These are phyloP conservation scores for Hypseocharis bilobata DNA, from an alignment of 441 rosid genomes.

Conservation along the genomic window DNA sequence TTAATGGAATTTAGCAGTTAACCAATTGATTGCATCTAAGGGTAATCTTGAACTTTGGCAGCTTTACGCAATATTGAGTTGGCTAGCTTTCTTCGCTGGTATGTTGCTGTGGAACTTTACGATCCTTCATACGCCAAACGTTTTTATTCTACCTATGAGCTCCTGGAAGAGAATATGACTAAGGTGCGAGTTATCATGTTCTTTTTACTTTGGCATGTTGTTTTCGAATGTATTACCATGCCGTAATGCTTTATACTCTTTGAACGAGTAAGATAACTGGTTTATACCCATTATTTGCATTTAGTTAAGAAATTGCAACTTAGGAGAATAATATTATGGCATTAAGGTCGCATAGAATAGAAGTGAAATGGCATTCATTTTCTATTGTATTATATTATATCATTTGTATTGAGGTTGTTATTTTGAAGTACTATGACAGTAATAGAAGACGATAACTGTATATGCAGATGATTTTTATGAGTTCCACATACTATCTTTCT, in stretches of 20 bases:
- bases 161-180: conserved; percentile 60
- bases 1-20: conserved; percentile 13
- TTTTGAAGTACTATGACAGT: too few relatives aligned
- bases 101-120: conserved; percentile 78
- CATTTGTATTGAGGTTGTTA: too few relatives aligned
- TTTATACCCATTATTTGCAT: not conserved
- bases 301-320: conserved; percentile 2
- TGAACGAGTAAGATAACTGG: not conserved
- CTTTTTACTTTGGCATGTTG: not conserved
- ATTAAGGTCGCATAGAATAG: too few relatives aligned
- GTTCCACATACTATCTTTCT: too few relatives aligned
- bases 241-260: not conserved
- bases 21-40: conserved; percentile 24
- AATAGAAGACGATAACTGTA: too few relatives aligned
- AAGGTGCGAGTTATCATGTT: conserved; percentile 43
- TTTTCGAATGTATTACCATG: too few relatives aligned
- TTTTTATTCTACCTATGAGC: conserved; percentile 65
- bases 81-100: conserved; percentile 97
- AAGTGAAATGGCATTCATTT: too few relatives aligned
- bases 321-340: too few relatives aligned
- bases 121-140: conserved; percentile 77
- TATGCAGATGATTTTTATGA: too few relatives aligned
- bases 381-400: too few relatives aligned
- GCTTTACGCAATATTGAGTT: conserved; percentile 76
- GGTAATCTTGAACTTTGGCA: conserved; percentile 31